These are phyloP conservation scores for Daldinia bambusicola DNA, from an alignment of 495 filamentous ascomycete genomes.

Conservation along the genomic window DNA sequence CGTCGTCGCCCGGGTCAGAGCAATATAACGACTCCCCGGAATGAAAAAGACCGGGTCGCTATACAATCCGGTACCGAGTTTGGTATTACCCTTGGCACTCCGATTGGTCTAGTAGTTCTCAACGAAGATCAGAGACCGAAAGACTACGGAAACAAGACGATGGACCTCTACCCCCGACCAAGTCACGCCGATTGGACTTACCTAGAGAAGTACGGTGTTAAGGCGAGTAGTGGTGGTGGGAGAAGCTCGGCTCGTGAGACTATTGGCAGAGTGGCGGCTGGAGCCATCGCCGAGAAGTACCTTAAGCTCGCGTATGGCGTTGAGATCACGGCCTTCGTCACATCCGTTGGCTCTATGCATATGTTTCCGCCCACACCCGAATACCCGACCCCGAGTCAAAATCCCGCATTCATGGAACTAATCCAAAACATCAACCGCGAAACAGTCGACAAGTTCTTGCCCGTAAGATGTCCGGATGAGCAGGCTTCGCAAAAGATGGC, in stretches of 20 bases:
- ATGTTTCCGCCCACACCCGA: conserved; percentile 83
- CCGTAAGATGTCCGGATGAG: conserved; percentile 84
- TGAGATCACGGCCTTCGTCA: conserved; percentile 91
- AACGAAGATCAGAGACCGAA: conserved; percentile 95
- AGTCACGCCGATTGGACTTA: conserved; percentile 98
- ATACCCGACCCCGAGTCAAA: conserved; percentile 78
- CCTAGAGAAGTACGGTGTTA: conserved; percentile 95
- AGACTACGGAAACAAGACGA: conserved; percentile 91
- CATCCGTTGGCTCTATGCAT: conserved; percentile 83
- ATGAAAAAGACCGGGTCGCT: conserved; percentile 90
- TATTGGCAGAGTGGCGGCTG: conserved; percentile 92
- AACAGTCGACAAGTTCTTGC: conserved; percentile 83
- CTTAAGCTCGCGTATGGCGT: conserved; percentile 80
- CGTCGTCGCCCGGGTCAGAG: conserved; percentile 91
- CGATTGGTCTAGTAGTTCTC: conserved; percentile 85
- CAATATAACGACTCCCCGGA: conserved; percentile 87
- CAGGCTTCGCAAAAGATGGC: conserved; percentile 76
- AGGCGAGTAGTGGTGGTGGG: conserved; percentile 91
- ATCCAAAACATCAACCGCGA: conserved; percentile 77
- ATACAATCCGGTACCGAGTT: conserved; percentile 97
- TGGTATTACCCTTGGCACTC: conserved; percentile 90
- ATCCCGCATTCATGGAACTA: conserved; percentile 83
- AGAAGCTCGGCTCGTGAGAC: conserved; percentile 94
- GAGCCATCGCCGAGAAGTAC: conserved; percentile 95
- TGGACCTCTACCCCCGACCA: conserved; percentile 90